These are phyloP conservation scores for Tuber calosporum DNA, from an alignment of 495 filamentous ascomycete genomes.

Conservation along the genomic window DNA sequence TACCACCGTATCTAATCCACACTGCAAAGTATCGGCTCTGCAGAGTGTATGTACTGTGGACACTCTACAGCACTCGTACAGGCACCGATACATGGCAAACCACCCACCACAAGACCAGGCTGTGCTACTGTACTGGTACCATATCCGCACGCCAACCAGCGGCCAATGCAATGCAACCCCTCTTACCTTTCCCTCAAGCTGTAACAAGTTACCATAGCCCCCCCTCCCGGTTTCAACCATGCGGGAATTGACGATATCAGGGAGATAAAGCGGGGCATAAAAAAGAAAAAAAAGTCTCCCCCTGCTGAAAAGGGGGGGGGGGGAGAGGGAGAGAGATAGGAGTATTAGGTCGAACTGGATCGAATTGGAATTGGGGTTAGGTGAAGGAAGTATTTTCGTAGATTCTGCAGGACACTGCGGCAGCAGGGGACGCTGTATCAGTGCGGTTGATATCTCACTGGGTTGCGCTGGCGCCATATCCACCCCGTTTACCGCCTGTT, in stretches of 20 bases:
- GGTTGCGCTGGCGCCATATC: neutral
- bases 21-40: slow-evolving; percentile 1
- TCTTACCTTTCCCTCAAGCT: neutral
- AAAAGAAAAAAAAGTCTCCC: neutral
- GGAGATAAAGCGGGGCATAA: neutral
- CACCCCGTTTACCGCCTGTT: neutral
- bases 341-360: neutral
- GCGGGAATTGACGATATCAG: neutral
- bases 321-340: neutral
- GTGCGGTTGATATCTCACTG: neutral
- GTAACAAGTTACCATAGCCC: neutral
- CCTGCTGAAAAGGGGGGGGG: neutral
- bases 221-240: neutral
- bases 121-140: neutral
- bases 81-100: slow-evolving; percentile 2
- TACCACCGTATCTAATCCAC: neutral
- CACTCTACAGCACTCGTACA: neutral
- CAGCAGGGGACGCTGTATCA: neutral
- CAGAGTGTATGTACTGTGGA: neutral
- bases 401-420: neutral
- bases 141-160: neutral
- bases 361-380: neutral
- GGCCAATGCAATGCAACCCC: neutral
- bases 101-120: neutral
- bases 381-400: neutral